Conservation (phyloP, 1,284 basidiomycete species). For the Stygiomarasmius scandens region DNA sequence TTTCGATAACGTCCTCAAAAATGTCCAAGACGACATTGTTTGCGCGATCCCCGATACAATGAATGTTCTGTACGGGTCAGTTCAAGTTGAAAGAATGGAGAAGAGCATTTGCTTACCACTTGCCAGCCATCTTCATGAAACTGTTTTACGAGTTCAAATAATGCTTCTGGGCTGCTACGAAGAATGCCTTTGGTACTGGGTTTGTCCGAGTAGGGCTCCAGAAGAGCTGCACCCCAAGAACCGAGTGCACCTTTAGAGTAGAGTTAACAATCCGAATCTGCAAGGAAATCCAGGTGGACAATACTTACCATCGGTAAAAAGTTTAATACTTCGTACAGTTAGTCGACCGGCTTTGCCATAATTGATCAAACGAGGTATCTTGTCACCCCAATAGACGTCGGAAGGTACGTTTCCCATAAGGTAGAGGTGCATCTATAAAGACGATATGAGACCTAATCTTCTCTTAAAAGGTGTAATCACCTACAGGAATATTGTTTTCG, state of each 20-base stretch:
- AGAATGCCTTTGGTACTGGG: slow-evolving; percentile 73
- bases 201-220: slow-evolving; percentile 81
- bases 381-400: slow-evolving; percentile 66
- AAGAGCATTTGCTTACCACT: slow-evolving; percentile 52
- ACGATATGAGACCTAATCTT: background rate
- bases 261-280: background rate
- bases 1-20: slow-evolving; percentile 57
- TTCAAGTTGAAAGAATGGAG: background rate
- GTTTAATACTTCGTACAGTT: slow-evolving; percentile 79
- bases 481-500: slow-evolving; percentile 63
- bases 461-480: slow-evolving; percentile 23
- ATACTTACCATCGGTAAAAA: slow-evolving; percentile 72
- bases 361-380: slow-evolving; percentile 62
- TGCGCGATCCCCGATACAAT: slow-evolving; percentile 91
- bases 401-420: slow-evolving; percentile 70
- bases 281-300: background rate
- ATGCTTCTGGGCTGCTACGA: slow-evolving; percentile 53
- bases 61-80: slow-evolving; percentile 63
- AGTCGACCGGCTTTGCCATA: slow-evolving; percentile 67
- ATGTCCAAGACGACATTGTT: slow-evolving; percentile 83
- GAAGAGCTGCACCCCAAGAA: slow-evolving; percentile 88
- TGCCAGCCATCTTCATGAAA: slow-evolving; percentile 75
- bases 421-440: slow-evolving; percentile 70
- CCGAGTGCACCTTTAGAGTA: slow-evolving; percentile 64
- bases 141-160: slow-evolving; percentile 58